Evolutionary conservation across 2,329 filamentous ascomycete genomes (phyloP), one percentile per base, ranked within the genome.

Genomic region (Cercospora brassicicola): DNA sequence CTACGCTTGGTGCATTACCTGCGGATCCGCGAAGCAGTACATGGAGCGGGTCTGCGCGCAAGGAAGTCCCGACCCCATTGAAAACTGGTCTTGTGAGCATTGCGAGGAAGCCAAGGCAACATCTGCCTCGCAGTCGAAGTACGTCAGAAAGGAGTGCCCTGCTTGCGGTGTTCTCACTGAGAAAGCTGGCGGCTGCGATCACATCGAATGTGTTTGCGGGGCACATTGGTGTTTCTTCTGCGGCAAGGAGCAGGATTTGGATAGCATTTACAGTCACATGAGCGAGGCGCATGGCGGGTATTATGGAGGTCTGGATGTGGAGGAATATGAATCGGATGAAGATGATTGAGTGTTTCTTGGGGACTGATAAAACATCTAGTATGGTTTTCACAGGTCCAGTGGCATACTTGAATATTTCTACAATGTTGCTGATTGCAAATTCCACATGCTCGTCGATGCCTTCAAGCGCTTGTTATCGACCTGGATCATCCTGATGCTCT

Each of bases 161-260:
- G 65, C 45, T 2, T 69, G 68, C 36, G 68, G 61, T 3, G 20
- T 65, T 8, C 15, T 64, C 13, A 69, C 67, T 1, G 64, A 69
- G 31, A 70, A 67, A 30, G 31, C 39, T 3, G 18, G 56, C 6
- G 68, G 68, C 4, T 70, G 68, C 28, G 68, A 70, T 57, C 65
- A 68, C 53, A 60, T 70, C 9, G 31, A 62, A 55, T 70, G 68
- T 45, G 31, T 36, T 6, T 67, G 64, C 20, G 59, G 64, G 5
- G 30, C 36, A 15, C 68, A 70, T 42, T 70, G 66, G 65, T 70
- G 66, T 26, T 70, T 68, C 33, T 63, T 57, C 33, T 70, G 68
- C 56, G 68, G 68, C 9, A 36, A 62, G 23, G 45, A 53, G 55
- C 51, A 68, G 23, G 33, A 28, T 42, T 59, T 56, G 39, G 36